Conservation (phyloP, 176 grass and related monocot genomes). For the Triticum aestivum region DNA sequence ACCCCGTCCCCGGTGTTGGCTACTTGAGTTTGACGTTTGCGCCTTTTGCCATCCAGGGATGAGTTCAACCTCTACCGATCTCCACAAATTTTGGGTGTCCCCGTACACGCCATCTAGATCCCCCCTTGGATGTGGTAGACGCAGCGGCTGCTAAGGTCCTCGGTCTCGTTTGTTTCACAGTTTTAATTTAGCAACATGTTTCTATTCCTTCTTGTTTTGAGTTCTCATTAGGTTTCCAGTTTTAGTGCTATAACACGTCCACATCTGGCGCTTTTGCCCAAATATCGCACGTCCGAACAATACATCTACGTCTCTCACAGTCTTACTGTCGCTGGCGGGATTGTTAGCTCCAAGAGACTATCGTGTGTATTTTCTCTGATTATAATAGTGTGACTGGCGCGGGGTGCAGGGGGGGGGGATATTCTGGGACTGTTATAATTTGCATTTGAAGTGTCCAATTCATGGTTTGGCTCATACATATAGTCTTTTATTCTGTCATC, state of each 20-base stretch:
- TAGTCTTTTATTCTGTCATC: not conserved
- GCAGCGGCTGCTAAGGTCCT: not conserved
- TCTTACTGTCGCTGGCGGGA: not conserved
- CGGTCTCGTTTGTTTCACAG: not conserved
- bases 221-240: conserved; percentile 6
- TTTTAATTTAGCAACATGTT: not conserved
- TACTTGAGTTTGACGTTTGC: not conserved
- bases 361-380: not conserved
- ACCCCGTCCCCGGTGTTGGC: not conserved
- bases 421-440: not conserved
- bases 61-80: not conserved
- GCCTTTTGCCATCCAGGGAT: not conserved
- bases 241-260: not conserved
- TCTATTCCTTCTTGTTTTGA: not conserved
- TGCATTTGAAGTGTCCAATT: not conserved
- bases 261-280: not conserved
- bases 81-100: not conserved
- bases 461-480: not conserved
- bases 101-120: not conserved
- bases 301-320: not conserved
- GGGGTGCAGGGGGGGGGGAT: not conserved
- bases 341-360: not conserved
- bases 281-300: not conserved
- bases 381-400: not conserved
- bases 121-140: not conserved